Evolutionary conservation across 1,139 yeast species (phyloP), one percentile per base, ranked within the genome.

Genomic region (Torulaspora globosa): DNA sequence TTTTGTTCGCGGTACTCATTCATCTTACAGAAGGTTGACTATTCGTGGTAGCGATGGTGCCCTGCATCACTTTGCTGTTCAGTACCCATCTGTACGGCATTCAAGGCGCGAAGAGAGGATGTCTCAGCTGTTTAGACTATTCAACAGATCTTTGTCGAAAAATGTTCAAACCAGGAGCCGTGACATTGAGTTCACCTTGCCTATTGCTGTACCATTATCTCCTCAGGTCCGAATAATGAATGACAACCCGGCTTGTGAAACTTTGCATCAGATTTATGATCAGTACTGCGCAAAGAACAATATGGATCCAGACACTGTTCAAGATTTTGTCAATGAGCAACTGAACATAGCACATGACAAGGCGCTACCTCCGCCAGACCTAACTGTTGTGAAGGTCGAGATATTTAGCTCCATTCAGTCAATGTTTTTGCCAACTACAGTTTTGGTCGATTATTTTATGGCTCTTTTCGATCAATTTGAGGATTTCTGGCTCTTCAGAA

Each of bases 31-130:
- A 64, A 77, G 97, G 38, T 73, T 94, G 54, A 84, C 88, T 49
- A 87, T 94, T 43, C 79, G 97, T 44, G 98, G 97, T 8, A 87
- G 87, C 58, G 97, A 92, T 65, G 98, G 97, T 54, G 80, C 89
- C 53, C 68, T 84, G 48, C 96, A 92, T 66, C 80, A 92, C 37
- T 94, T 92, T 73, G 95, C 96, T 0, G 95, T 94, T 14, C 98
- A 94, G 69, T 90, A 86, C 67, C 98, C 99, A 4, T 96, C 98
- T 14, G 97, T 96, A 9, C 81, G 98, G 58, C 97, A 92, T 60
- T 88, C 96, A 59, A 84, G 98, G 62, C 80, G 98, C 48, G 99
- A 94, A 65, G 99, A 94, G 63, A 77, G 96, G 42, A 84, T 92
- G 48, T 85, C 88, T 73, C 98, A 92, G 66, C 69, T 94, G 55